These are phyloP conservation scores for Carex arenaria DNA, from an alignment of 202 grass and related monocot species.

Conservation along the genomic window DNA sequence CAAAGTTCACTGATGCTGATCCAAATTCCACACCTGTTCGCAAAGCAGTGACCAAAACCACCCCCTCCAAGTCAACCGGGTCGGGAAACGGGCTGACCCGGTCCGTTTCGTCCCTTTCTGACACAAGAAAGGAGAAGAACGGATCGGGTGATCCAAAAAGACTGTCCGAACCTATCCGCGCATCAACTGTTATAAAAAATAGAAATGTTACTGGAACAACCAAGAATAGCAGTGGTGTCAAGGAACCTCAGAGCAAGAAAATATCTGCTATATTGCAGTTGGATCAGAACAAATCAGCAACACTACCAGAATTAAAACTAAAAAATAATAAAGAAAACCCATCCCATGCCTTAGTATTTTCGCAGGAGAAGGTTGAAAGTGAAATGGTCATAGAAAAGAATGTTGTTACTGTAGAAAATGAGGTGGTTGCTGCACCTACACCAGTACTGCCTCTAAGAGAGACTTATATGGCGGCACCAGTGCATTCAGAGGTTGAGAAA, in stretches of 20 bases:
- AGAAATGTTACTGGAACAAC: slow-evolving; percentile 27
- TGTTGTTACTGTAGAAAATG: slow-evolving; percentile 71
- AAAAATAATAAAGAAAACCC: slow-evolving; percentile 32
- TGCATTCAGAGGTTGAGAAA: slow-evolving; percentile 29
- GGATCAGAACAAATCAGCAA: slow-evolving; percentile 46
- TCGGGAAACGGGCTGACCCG: slow-evolving; percentile 50
- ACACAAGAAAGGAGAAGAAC: slow-evolving; percentile 60
- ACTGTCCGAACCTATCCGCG: slow-evolving; percentile 59
- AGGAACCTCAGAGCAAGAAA: slow-evolving; percentile 53
- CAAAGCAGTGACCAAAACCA: slow-evolving; percentile 38
- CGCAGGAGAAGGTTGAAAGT: slow-evolving; percentile 16
- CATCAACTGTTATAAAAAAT: slow-evolving; percentile 27
- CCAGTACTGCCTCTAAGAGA: slow-evolving; percentile 28
- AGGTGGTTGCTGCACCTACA: slow-evolving; percentile 43
- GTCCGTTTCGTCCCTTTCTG: slow-evolving; percentile 61
- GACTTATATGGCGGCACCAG: slow-evolving; percentile 39
- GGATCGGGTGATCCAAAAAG: slow-evolving; percentile 56
- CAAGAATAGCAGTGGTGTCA: neutral
- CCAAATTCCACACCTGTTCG: slow-evolving; percentile 51
- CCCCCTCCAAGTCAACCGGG: slow-evolving; percentile 44
- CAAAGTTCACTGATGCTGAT: slow-evolving; percentile 71
- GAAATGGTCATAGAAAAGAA: slow-evolving; percentile 73
- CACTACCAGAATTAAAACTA: slow-evolving; percentile 21
- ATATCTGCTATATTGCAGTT: slow-evolving; percentile 32
- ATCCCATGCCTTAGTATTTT: neutral